Conservation (phyloP, 306 rosid genomes). For the Mucuna pruriens region DNA sequence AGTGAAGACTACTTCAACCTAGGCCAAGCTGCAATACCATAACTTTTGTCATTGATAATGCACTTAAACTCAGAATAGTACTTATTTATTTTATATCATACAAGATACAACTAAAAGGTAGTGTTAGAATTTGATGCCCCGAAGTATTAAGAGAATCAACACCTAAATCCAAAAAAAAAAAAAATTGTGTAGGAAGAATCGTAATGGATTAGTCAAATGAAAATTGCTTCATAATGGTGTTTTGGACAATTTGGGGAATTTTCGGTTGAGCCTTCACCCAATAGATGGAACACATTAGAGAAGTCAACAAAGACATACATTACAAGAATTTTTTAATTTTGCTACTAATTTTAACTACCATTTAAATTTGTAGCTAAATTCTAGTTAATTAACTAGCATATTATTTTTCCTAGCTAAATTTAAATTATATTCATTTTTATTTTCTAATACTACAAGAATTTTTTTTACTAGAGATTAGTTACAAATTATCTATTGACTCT, state of each 20-base stretch:
- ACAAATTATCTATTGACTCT: no score
- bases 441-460: no score
- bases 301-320: background rate
- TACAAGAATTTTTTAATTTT: no score
- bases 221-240: slow-evolving; percentile 63
- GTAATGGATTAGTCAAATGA: slow-evolving; percentile 60
- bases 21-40: no score
- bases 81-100: background rate
- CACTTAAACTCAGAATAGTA: background rate
- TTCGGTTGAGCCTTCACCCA: slow-evolving; percentile 54
- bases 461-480: no score
- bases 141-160: slow-evolving; percentile 69
- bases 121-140: background rate
- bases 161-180: slow-evolving; percentile 66
- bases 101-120: background rate
- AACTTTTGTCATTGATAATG: no score
- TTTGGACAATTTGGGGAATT: slow-evolving; percentile 56
- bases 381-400: no score
- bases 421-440: no score
- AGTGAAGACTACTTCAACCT: background rate
- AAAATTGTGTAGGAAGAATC: slow-evolving; percentile 61
- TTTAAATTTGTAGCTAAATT: no score
- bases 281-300: background rate
- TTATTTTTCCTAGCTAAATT: no score
- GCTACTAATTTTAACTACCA: no score